Evolutionary conservation across 305 asterid genomes (phyloP).

Genomic region (Coffea humblotiana): DNA sequence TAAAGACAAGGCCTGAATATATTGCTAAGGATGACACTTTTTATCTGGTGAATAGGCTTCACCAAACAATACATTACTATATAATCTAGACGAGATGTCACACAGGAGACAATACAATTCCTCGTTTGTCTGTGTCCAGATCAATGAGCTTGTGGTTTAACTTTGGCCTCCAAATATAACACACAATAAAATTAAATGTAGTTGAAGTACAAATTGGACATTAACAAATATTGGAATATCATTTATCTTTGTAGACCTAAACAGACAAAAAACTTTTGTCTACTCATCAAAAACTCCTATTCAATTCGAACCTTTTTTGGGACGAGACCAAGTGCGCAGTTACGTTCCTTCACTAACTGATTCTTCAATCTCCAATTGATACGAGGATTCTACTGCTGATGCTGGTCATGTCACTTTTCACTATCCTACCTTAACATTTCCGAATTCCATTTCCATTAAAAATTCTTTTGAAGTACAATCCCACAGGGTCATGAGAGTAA

Average conservation of each 20-base stretch:
- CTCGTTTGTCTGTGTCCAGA: too few species aligned
- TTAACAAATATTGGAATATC: too few species aligned
- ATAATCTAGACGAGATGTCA: too few species aligned
- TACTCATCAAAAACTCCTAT: background rate
- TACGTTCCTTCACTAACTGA: background rate
- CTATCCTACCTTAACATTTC: constrained; percentile 2
- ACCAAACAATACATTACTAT: too few species aligned
- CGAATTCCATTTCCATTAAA: background rate
- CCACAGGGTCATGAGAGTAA: background rate
- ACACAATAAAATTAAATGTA: too few species aligned
- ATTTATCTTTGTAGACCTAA: background rate
- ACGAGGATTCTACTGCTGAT: background rate
- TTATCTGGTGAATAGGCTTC: too few species aligned
- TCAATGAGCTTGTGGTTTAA: too few species aligned
- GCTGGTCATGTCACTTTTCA: constrained; percentile 1
- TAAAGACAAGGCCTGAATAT: too few species aligned
- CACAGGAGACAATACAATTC: too few species aligned
- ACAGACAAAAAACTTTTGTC: background rate
- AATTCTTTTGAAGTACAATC: background rate
- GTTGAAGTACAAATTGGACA: background rate
- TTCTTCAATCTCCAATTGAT: background rate
- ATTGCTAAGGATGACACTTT: too few species aligned
- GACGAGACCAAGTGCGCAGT: background rate
- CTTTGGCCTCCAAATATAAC: too few species aligned
- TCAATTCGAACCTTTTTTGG: too few species aligned